Conservation (phyloP, 345 rosid species). For the Conringia planisiliqua region DNA sequence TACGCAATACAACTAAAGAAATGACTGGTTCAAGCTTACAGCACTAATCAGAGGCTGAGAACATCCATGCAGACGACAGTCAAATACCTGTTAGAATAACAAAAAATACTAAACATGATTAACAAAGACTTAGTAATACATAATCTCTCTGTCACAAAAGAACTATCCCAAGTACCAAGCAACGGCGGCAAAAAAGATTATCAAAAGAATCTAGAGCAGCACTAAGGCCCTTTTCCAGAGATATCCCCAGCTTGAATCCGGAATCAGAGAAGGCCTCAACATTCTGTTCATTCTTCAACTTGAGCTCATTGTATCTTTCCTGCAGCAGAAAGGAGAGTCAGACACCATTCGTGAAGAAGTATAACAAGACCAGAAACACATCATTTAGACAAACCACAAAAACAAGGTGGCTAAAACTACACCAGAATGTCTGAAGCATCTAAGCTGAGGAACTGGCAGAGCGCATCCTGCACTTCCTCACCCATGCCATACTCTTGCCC, state of each 20-base stretch:
- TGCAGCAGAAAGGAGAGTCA: constrained; percentile 39
- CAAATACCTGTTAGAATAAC: constrained; percentile 71
- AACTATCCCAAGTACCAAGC: constrained; percentile 59
- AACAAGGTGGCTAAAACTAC: constrained; percentile 23
- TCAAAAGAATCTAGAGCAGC: constrained; percentile 98
- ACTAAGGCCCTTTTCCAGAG: constrained; percentile 72
- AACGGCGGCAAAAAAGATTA: constrained; percentile 97
- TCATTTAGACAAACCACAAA: background rate
- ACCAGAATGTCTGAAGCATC: constrained; percentile 70
- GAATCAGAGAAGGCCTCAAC: constrained; percentile 42
- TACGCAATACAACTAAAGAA: constrained; percentile 11
- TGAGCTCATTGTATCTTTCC: constrained; percentile 68
- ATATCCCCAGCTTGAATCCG: constrained; percentile 52
- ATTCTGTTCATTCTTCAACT: constrained; percentile 51
- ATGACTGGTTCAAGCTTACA: constrained; percentile 49
- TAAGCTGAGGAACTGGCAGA: constrained; percentile 70
- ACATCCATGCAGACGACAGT: constrained; percentile 98
- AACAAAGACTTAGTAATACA: background rate
- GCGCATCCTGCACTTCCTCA: constrained; percentile 58
- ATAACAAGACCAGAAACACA: constrained; percentile 13
- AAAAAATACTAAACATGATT: constrained; percentile 13
- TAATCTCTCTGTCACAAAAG: constrained; percentile 15
- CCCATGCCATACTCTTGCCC: constrained; percentile 71
- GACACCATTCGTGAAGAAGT: constrained; percentile 17
- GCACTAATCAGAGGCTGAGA: constrained; percentile 80